A percentile compares a stretch with the other conserved stretches of the same genome.
Conservation (phyloP, 305 asterid genomes). For the Ilex paraguariensis region DNA sequence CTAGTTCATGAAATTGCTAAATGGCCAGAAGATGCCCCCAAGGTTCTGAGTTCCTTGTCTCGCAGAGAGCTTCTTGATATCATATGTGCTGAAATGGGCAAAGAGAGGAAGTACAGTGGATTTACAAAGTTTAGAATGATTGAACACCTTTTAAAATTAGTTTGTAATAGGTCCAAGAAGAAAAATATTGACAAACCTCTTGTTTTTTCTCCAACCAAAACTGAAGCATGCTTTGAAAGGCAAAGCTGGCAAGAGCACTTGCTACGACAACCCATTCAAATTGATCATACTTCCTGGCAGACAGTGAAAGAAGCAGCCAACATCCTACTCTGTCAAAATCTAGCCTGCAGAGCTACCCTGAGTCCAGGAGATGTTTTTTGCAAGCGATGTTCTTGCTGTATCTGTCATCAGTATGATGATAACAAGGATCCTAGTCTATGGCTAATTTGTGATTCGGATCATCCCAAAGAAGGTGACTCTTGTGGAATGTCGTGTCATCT, state of each 20-base stretch:
- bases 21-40: slow-evolving; percentile 59
- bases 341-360: slow-evolving; percentile 75
- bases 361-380: slow-evolving; percentile 47
- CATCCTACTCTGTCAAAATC: slow-evolving; percentile 46
- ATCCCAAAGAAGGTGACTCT: slow-evolving; percentile 50
- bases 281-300: slow-evolving; percentile 28
- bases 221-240: slow-evolving; percentile 49
- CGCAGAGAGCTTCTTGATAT: slow-evolving; percentile 69
- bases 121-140: slow-evolving; percentile 61
- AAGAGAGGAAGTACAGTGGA: slow-evolving; percentile 67
- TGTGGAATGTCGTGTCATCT: slow-evolving; percentile 91
- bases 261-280: slow-evolving; percentile 11
- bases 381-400: slow-evolving; percentile 84
- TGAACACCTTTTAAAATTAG: slow-evolving; percentile 56
- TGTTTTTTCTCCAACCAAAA: slow-evolving; percentile 28
- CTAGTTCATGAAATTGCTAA: slow-evolving; percentile 57
- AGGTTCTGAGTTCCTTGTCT: slow-evolving; percentile 59
- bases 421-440: slow-evolving; percentile 91
- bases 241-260: slow-evolving; percentile 39
- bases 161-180: slow-evolving; percentile 39
- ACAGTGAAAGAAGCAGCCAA: slow-evolving; percentile 18
- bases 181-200: slow-evolving; percentile 17
- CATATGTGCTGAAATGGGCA: slow-evolving; percentile 75
- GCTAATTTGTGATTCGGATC: slow-evolving; percentile 65
- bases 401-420: slow-evolving; percentile 72